These are phyloP conservation scores for Fistulinella prunicolor DNA, from an alignment of 768 basidiomycete species.

Conservation along the genomic window DNA sequence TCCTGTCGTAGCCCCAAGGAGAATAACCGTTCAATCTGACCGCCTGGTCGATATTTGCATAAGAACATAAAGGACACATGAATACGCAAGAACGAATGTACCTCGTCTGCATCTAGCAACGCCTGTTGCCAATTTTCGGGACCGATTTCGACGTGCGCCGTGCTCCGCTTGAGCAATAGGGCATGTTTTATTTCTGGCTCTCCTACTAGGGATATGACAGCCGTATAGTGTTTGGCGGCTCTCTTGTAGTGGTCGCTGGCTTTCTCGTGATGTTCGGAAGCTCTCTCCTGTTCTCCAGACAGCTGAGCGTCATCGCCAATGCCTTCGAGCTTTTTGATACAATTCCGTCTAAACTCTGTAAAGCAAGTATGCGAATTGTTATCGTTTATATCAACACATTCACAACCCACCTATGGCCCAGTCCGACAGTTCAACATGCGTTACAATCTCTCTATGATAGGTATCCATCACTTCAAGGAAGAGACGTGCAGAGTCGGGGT, in stretches of 20 bases:
- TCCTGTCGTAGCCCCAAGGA: conserved; percentile 17
- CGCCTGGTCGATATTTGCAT: conserved; percentile 5
- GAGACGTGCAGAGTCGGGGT: conserved; percentile 5
- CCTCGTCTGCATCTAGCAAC: conserved; percentile 16
- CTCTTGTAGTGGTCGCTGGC: no score
- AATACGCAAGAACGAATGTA: not conserved
- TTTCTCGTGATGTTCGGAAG: no score
- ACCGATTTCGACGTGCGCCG: conserved; percentile 1
- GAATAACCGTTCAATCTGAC: conserved; percentile 10
- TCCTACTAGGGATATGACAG: conserved; percentile 7
- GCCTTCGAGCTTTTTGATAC: conserved; percentile 6
- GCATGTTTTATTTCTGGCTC: not conserved
- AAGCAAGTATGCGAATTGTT: not conserved
- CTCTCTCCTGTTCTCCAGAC: conserved; percentile 1
- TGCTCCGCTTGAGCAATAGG: conserved; percentile 15
- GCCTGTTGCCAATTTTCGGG: conserved; percentile 3
- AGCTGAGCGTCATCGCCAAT: conserved; percentile 9
- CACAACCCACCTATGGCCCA: conserved; percentile 10
- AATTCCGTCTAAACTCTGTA: conserved; percentile 6
- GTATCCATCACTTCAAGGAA: conserved; percentile 3
- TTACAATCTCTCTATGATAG: conserved; percentile 12
- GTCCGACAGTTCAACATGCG: conserved; percentile 13
- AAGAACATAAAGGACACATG: not conserved
- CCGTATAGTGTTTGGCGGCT: conserved; percentile 18
- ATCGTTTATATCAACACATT: not conserved